These are phyloP conservation scores for Dactylellina sp. DNA, from an alignment of 2,329 filamentous ascomycete genomes.

Conservation along the genomic window DNA sequence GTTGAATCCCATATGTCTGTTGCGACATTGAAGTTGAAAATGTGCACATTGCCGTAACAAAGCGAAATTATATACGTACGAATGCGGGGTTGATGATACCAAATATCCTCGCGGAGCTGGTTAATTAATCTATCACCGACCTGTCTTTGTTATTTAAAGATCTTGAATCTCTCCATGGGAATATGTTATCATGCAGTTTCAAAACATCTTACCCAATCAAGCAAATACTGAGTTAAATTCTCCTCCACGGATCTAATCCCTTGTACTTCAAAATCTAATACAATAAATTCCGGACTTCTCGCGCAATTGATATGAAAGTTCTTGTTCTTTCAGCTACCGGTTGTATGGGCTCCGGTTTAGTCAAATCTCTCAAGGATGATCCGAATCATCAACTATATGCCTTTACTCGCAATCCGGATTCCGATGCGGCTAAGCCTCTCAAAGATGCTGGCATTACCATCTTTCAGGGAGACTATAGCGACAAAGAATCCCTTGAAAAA, in stretches of 20 bases:
- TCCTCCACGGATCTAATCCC: too few species aligned
- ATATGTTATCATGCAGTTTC: not conserved
- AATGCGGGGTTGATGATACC: too few species aligned
- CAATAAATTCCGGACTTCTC: too few species aligned
- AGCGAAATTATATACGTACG: too few species aligned
- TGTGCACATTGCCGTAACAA: not conserved
- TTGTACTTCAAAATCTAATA: too few species aligned
- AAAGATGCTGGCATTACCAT: slow-evolving; percentile 38
- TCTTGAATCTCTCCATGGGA: not conserved
- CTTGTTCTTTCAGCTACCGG: slow-evolving; percentile 47
- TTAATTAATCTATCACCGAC: too few species aligned
- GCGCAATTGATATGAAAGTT: slow-evolving; percentile 46
- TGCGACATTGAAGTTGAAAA: not conserved
- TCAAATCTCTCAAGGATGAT: slow-evolving; percentile 44
- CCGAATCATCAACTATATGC: slow-evolving; percentile 40
- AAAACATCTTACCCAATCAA: too few species aligned
- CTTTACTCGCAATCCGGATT: slow-evolving; percentile 43
- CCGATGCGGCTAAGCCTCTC: slow-evolving; percentile 36
- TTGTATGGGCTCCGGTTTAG: slow-evolving; percentile 43
- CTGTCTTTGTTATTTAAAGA: not conserved
- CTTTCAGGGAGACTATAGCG: slow-evolving; percentile 40
- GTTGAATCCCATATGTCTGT: too few species aligned
- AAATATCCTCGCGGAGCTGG: too few species aligned
- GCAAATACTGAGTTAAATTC: too few species aligned
- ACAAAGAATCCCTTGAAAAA: slow-evolving; percentile 34